These are phyloP conservation scores for Hygrophoropsis aurantiaca DNA, from an alignment of 768 basidiomycete genomes.

Conservation along the genomic window DNA sequence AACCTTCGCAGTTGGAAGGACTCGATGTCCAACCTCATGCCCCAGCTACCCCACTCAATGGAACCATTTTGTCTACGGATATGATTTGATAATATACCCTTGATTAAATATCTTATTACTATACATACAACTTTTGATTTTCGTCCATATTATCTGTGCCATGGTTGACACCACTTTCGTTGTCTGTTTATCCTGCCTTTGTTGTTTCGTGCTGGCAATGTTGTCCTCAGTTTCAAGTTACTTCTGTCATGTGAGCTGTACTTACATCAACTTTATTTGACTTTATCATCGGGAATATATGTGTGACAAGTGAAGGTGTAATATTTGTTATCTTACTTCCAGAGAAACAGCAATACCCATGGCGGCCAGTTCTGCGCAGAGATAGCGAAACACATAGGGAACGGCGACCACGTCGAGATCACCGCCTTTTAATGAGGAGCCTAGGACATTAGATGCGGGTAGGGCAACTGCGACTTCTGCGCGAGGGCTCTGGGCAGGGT, in stretches of 20 bases:
- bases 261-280: too few relatives aligned
- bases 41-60: background rate
- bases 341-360: slow-evolving; percentile 96
- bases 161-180: background rate
- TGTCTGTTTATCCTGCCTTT: background rate
- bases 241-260: too few relatives aligned
- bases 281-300: too few relatives aligned
- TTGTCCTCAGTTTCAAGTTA: slow-evolving; percentile 6
- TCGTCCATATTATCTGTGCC: background rate
- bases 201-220: background rate
- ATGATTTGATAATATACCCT: slow-evolving; percentile 5
- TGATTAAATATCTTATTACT: background rate
- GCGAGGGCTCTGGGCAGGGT: slow-evolving; percentile 37
- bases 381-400: slow-evolving; percentile 91
- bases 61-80: slow-evolving; percentile 1
- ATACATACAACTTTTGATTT: slow-evolving; percentile 2
- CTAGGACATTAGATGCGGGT: slow-evolving; percentile 65
- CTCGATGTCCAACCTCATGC: background rate
- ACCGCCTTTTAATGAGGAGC: slow-evolving; percentile 60
- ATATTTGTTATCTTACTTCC: slow-evolving; percentile 53
- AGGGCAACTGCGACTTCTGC: slow-evolving; percentile 66
- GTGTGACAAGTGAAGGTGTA: background rate
- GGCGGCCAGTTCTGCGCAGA: slow-evolving; percentile 95
- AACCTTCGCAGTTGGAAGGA: background rate
- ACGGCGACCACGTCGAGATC: slow-evolving; percentile 94